Base-by-base conservation (phyloP, 495 filamentous ascomycete species). In the Aspergillus olivimuriae region DNA sequence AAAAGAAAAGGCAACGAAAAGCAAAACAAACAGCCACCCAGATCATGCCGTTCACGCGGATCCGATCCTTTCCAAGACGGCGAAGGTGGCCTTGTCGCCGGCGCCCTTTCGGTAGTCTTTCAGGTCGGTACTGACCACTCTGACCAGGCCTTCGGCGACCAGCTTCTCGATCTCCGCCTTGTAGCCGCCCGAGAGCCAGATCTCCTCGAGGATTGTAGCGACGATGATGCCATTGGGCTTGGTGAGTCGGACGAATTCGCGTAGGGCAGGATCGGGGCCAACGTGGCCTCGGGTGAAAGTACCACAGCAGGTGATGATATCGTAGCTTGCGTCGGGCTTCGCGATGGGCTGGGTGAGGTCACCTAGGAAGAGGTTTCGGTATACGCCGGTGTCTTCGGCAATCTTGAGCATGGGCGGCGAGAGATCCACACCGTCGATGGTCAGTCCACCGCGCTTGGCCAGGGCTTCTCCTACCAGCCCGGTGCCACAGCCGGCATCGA, bases 401-500 rank as follows among this genome's bases (percentile, higher is more conserved):
- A 71, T 41, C 10, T 57, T 55, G 4, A 75, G 61, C 71, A 75
- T 75, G 23, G 55, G 48, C 3, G 52, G 52, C 8, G 65, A 70
- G 10, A 71, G 44, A 41, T 75, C 70, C 10, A 68, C 35, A 38
- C 70, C 70, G 38, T 73, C 68, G 22, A 75, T 68, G 17, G 48
- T 48, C 8, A 50, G 52, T 0, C 55, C 51, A 1, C 58, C 53
- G 34, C 51, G 39, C 17, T 55, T 42, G n/a, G 56, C 47, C n/a
- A 73, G 65, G 6, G 57, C 65, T 20, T 61, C 50, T 2, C 64
- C 68, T 4, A 66, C 66, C 4, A 71, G 58, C 0, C 71, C 71
- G 4, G 66, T 75, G 20, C 71, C 71, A 47, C 71, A 75, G 20
- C 69, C 71, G 22, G 71, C 71, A 41, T 75, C 71, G 0, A 75